phyloP scores from a whole-genome alignment of 192 early-diverging fungal genomes.

The Funneliformis mosseae region DNA sequence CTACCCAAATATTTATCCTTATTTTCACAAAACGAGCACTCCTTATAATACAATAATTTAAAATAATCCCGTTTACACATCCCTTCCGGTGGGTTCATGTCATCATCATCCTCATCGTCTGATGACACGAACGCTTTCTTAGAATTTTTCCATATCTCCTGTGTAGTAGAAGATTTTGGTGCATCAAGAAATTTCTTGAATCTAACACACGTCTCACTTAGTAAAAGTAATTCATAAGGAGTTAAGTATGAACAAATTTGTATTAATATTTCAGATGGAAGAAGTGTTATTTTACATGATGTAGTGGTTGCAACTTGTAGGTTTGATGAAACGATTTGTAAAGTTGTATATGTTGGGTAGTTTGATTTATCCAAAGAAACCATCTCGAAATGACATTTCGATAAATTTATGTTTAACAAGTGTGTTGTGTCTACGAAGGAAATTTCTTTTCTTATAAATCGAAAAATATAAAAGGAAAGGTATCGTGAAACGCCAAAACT shows the following conservation, averaged over 20 bases:
- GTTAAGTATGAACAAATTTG: neutral
- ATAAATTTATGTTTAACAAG: no score
- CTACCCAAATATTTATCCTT: neutral
- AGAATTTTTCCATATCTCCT: neutral
- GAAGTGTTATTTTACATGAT: neutral
- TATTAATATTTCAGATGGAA: neutral
- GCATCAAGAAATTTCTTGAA: neutral
- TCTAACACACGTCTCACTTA: neutral
- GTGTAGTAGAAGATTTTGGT: neutral
- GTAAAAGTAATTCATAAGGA: neutral
- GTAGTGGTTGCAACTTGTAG: neutral
- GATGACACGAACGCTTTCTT: neutral
- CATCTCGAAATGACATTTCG: no score
- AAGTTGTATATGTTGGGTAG: neutral
- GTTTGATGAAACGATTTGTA: neutral
- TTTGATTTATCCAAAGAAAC: no score
- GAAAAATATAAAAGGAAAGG: no score
- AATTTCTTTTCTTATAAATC: no score
- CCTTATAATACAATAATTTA: neutral
- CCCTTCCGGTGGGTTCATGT: neutral
- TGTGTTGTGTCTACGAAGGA: no score
- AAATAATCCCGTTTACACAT: neutral
- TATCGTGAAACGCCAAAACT: no score
- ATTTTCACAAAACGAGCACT: neutral
- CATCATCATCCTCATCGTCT: neutral